Evolutionary conservation across 2,329 filamentous ascomycete species (phyloP), one percentile per base, ranked within the genome.

Genomic region (Colletotrichum camelliae): DNA sequence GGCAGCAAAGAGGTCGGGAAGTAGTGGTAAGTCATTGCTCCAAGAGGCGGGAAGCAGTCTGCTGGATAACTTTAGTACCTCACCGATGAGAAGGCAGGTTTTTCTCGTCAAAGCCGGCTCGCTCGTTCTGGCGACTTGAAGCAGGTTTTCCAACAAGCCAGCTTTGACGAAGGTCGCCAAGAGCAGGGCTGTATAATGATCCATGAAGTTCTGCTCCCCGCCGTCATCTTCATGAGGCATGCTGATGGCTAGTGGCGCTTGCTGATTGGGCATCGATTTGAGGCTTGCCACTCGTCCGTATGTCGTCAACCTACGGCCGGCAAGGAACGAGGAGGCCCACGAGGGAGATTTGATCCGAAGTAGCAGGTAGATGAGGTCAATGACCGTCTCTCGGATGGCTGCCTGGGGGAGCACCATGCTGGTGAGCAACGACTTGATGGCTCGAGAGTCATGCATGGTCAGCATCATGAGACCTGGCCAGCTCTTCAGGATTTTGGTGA

Each of bases 311-410:
- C 97, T 91, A 78, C 97, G 92, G 9, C 97, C 97, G 43, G 97
- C 97, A 62, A 99, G 90, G 83, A 98, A 99, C 0, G 96, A 97
- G 0, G 95, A 96, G 9, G 97, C 97, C 97, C 97, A 99, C 10
- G 96, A 93, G 58, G 97, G 93, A 74, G 96, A 94, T 80, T 98
- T 98, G 81, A 99, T 98, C 43, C 96, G 93, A 67, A 99, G 85
- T 4, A 93, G 83, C 1, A 89, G 89, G 81, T 97, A 98, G 21
- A 99, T 85, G 15, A 99, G 87, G 82, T 99, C 97, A 76, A 99
- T 89, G 21, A 98, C 92, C 1, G 96, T 93, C 81, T 98, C 96
- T 65, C 91, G 87, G 64, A 93, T 89, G 1, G 84, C 82, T 7
- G 88, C 84, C 70, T 88, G 90, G 1, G 92, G 91, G 12, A 93